Evolutionary conservation across 2,329 filamentous ascomycete species (phyloP).

Genomic region (Cordyceps militaris): DNA sequence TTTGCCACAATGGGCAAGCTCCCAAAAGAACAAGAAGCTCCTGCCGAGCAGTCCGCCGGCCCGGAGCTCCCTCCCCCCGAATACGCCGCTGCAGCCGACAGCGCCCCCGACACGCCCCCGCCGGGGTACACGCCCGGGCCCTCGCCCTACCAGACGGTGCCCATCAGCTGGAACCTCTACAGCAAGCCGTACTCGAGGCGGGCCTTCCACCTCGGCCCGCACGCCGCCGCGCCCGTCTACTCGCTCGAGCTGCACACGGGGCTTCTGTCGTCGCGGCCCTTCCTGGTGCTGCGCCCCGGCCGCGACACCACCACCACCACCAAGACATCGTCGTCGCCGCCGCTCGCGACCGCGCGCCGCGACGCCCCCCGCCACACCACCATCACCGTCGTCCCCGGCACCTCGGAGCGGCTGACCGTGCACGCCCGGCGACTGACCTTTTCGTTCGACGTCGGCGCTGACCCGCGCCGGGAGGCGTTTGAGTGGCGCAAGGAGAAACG

Average conservation of each 20-base stretch:
- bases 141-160: conserved; percentile 2
- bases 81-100: not conserved
- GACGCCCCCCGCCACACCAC: conserved; percentile 3
- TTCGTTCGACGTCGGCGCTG: conserved; percentile 6
- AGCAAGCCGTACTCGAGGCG: conserved; percentile 2
- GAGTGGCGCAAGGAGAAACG: conserved; percentile 13
- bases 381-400: conserved; percentile 11
- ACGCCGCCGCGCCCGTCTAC: conserved; percentile 6
- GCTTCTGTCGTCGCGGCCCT: conserved; percentile 6
- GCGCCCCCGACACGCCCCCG: not conserved
- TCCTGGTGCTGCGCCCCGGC: conserved; percentile 11
- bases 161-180: conserved; percentile 10
- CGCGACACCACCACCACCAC: conserved; percentile 3
- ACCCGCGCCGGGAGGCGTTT: not conserved
- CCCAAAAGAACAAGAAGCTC: conserved; percentile 2
- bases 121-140: conserved; percentile 6
- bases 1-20: conserved; percentile 10
- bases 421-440: not conserved
- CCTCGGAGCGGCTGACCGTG: conserved; percentile 2
- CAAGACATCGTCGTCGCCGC: not conserved
- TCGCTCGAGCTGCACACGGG: conserved; percentile 2
- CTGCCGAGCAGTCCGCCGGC: not conserved
- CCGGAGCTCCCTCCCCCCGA: not conserved
- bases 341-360: conserved; percentile 6
- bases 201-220: not conserved